A percentile compares a stretch with the other conserved stretches of the same genome.
These are phyloP conservation scores for Globisporangium spiculum DNA, from an alignment of 352 stramenopile genomes.

Conservation along the genomic window DNA sequence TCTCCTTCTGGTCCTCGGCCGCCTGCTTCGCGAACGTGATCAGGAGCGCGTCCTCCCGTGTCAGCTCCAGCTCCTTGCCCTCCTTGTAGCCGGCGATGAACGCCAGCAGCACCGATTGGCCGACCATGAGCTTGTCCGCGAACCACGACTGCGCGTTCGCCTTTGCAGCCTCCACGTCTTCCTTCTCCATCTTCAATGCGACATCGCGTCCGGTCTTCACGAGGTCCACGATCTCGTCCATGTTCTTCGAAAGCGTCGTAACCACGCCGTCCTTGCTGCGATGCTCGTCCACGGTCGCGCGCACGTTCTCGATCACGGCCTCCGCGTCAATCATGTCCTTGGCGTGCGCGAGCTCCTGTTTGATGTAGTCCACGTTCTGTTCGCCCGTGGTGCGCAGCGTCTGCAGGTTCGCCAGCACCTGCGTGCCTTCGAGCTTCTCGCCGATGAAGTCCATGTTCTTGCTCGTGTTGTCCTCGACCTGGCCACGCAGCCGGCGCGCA, in stretches of 20 bases:
- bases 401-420: constrained; percentile 57
- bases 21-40: constrained; percentile 75
- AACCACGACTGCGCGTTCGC: constrained; percentile 70
- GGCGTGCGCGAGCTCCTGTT: constrained; percentile 47
- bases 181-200: constrained; percentile 50
- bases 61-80: constrained; percentile 74
- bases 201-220: constrained; percentile 57
- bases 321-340: constrained; percentile 65
- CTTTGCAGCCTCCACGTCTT: constrained; percentile 67
- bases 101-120: constrained; percentile 71
- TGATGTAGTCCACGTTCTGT: constrained; percentile 57
- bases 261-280: constrained; percentile 70
- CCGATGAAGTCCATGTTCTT: constrained; percentile 62
- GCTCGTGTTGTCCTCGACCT: constrained; percentile 50
- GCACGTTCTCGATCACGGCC: constrained; percentile 51
- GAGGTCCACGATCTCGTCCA: constrained; percentile 63
- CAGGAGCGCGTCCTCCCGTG: constrained; percentile 68
- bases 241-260: constrained; percentile 65
- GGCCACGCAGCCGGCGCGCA: constrained; percentile 39
- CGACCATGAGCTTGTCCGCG: constrained; percentile 81
- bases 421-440: constrained; percentile 65
- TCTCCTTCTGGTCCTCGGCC: constrained; percentile 69
- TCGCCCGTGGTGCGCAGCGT: constrained; percentile 40
- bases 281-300: constrained; percentile 51
- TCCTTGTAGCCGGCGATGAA: constrained; percentile 83